Evolutionary conservation across 345 rosid genomes (phyloP).

Genomic region (Cardamine chenopodiifolia): DNA sequence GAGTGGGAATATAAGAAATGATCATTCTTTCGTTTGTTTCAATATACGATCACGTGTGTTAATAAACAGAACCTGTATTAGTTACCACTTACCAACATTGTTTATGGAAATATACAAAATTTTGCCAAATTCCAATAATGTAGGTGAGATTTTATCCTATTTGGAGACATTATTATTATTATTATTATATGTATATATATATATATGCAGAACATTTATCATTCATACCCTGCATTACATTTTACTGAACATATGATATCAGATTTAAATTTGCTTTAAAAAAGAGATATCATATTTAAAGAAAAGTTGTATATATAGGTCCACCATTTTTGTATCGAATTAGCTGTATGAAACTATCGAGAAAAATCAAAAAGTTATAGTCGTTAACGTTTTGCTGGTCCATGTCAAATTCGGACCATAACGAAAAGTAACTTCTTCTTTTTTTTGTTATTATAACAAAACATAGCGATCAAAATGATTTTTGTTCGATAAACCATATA

Average conservation of each 20-base stretch:
- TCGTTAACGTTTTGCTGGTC: neutral
- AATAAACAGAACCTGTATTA: constrained; percentile 11
- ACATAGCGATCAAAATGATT: neutral
- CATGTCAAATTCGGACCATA: neutral
- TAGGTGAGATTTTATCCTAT: constrained; percentile 21
- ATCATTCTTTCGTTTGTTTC: constrained; percentile 33
- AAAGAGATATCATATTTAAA: neutral
- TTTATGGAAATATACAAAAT: constrained; percentile 5
- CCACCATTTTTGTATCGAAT: neutral
- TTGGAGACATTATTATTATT: neutral
- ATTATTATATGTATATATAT: too few relatives aligned
- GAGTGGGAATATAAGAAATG: constrained; percentile 43
- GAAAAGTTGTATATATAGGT: neutral
- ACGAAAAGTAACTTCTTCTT: too few relatives aligned
- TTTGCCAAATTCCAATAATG: constrained; percentile 12
- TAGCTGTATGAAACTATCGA: neutral
- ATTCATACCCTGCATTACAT: neutral
- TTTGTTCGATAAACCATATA: neutral
- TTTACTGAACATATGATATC: neutral
- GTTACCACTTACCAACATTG: constrained; percentile 22
- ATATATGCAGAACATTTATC: neutral
- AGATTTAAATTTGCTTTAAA: neutral
- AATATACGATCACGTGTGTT: constrained; percentile 43
- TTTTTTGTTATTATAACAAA: neutral
- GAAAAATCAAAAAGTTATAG: neutral